These are phyloP conservation scores for Malassezia yamatoensis DNA, from an alignment of 1,284 basidiomycete species.

Conservation along the genomic window DNA sequence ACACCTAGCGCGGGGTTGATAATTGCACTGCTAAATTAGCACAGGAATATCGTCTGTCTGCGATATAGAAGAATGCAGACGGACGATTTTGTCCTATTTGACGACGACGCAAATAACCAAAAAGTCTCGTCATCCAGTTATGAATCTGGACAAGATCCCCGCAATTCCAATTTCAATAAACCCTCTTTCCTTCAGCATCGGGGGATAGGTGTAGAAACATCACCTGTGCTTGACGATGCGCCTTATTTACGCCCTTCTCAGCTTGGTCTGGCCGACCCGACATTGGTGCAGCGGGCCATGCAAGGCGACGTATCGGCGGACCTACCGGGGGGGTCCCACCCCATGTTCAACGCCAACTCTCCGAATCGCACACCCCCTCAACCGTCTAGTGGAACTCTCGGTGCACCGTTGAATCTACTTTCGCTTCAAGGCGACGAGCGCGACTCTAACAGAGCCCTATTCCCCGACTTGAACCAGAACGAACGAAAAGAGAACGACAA, in stretches of 20 bases:
- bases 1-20: background rate
- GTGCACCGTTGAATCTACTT: slow-evolving; percentile 11
- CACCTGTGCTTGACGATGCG: slow-evolving; percentile 12
- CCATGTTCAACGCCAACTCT: background rate
- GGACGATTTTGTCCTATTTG: slow-evolving; percentile 18
- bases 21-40: no score
- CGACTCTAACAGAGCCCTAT: background rate
- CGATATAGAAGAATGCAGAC: slow-evolving; percentile 4
- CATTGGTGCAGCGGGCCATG: slow-evolving; percentile 1
- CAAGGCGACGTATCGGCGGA: background rate
- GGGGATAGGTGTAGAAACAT: background rate
- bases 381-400: slow-evolving; percentile 16
- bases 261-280: background rate
- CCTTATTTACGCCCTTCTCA: background rate
- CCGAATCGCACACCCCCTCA: slow-evolving; percentile 1
- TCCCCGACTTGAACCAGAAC: background rate
- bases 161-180: background rate
- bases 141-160: background rate
- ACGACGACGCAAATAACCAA: background rate
- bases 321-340: background rate
- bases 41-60: no score
- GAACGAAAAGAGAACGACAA: background rate
- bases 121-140: background rate
- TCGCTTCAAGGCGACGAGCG: slow-evolving; percentile 12
- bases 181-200: slow-evolving; percentile 10